Conservation (phyloP, 495 filamentous ascomycete genomes). For the Cairneyella variabilis region DNA sequence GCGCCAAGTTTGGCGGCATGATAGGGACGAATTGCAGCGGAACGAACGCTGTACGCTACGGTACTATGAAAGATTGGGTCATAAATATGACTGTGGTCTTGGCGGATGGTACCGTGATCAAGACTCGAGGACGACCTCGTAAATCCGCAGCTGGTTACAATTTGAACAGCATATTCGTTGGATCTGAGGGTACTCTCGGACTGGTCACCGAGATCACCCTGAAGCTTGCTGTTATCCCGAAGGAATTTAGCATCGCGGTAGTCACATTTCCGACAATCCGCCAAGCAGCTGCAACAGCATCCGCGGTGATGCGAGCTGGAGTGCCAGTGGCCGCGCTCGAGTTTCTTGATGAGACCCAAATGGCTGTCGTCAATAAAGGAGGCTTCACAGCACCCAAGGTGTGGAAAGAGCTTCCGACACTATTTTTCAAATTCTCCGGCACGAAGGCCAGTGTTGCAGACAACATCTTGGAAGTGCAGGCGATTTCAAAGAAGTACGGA, state of each 20-base stretch:
- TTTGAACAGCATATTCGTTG: slow-evolving; percentile 69
- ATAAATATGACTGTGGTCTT: slow-evolving; percentile 75
- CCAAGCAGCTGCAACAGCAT: slow-evolving; percentile 64
- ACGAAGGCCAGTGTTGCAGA: slow-evolving; percentile 64
- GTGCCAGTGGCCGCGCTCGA: slow-evolving; percentile 74
- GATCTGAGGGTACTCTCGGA: slow-evolving; percentile 74
- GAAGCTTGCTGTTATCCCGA: slow-evolving; percentile 68
- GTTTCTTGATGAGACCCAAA: slow-evolving; percentile 77
- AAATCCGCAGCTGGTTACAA: slow-evolving; percentile 82
- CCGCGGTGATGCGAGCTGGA: slow-evolving; percentile 63
- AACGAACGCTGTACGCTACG: slow-evolving; percentile 76
- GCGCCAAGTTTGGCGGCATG: slow-evolving; percentile 66
- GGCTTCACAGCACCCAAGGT: slow-evolving; percentile 58
- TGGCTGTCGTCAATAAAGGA: slow-evolving; percentile 67
- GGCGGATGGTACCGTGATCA: slow-evolving; percentile 73
- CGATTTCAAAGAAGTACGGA: slow-evolving; percentile 54
- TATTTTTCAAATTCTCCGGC: slow-evolving; percentile 82
- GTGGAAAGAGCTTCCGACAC: slow-evolving; percentile 71
- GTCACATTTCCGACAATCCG: slow-evolving; percentile 68
- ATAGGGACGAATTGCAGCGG: slow-evolving; percentile 75
- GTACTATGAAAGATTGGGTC: slow-evolving; percentile 86
- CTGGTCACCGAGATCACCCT: slow-evolving; percentile 72
- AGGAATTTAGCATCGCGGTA: slow-evolving; percentile 70
- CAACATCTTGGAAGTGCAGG: slow-evolving; percentile 60
- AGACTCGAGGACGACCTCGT: slow-evolving; percentile 65